phyloP scores from a whole-genome alignment of 805 yeast species.

The Sugiyamaella americana region DNA sequence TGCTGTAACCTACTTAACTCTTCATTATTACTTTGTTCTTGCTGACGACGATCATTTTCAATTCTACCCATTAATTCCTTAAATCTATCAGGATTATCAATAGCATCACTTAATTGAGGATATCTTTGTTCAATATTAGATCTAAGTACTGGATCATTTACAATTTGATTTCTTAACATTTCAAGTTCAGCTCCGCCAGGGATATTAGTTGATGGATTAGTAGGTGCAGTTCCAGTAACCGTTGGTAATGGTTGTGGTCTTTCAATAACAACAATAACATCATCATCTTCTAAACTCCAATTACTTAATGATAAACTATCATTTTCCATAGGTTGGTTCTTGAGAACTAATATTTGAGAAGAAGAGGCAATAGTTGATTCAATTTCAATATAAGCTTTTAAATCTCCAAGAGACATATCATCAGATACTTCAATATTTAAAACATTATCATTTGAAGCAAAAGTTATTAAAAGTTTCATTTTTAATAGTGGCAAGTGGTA shows the following conservation, averaged over 20 bases:
- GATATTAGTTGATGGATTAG: not conserved
- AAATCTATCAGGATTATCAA: conserved; percentile 47
- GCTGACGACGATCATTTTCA: conserved; percentile 29
- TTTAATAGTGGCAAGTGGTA: too few relatives aligned
- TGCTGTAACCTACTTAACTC: conserved; percentile 50
- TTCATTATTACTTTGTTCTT: conserved; percentile 5
- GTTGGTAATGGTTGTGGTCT: not conserved
- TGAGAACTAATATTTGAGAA: conserved; percentile 44
- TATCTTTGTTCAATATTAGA: conserved; percentile 32
- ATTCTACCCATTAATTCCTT: conserved; percentile 31
- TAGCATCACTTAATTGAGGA: conserved; percentile 43
- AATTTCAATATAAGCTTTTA: conserved; percentile 65
- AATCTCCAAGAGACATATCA: conserved; percentile 58
- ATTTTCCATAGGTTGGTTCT: conserved; percentile 38
- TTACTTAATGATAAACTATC: conserved; percentile 39
- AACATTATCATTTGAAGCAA: conserved; percentile 44
- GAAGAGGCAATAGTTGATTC: conserved; percentile 52
- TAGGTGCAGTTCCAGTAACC: conserved; percentile 1
- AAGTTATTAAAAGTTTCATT: conserved; percentile 50
- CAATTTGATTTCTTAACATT: conserved; percentile 31
- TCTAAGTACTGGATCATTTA: conserved; percentile 30
- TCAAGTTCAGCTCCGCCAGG: conserved; percentile 17
- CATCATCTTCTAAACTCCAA: conserved; percentile 50
- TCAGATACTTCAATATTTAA: conserved; percentile 56
- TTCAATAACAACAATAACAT: conserved; percentile 40